Evolutionary conservation across 805 yeast genomes (phyloP).

Genomic region (Grigorovia humatica): DNA sequence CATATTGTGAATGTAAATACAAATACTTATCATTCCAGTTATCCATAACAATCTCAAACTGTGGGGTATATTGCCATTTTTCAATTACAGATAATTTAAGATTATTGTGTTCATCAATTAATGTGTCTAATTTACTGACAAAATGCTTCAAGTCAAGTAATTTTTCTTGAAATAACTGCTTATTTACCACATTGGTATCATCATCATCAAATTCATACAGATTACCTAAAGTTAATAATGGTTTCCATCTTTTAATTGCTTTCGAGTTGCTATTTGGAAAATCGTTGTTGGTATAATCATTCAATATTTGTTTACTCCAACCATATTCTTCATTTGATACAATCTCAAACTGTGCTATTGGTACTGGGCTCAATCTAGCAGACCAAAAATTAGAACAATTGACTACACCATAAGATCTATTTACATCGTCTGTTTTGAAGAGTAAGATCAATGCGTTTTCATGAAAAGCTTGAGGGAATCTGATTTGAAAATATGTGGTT

Average conservation of each 20-base stretch:
- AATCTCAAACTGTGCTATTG: slow-evolving; percentile 54
- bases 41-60: slow-evolving; percentile 28
- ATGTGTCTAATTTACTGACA: slow-evolving; percentile 30
- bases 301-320: slow-evolving; percentile 38
- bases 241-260: slow-evolving; percentile 13
- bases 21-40: slow-evolving; percentile 36
- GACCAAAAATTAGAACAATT: slow-evolving; percentile 87
- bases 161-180: slow-evolving; percentile 5
- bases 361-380: slow-evolving; percentile 71
- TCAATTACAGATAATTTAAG: slow-evolving; percentile 30
- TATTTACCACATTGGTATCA: slow-evolving; percentile 2
- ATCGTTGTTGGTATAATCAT: neutral
- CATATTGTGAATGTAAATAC: slow-evolving; percentile 29
- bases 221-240: slow-evolving; percentile 16
- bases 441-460: slow-evolving; percentile 33
- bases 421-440: slow-evolving; percentile 57
- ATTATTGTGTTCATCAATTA: slow-evolving; percentile 36
- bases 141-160: slow-evolving; percentile 29
- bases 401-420: slow-evolving; percentile 59
- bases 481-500: slow-evolving; percentile 16
- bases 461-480: slow-evolving; percentile 14
- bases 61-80: slow-evolving; percentile 24
- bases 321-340: slow-evolving; percentile 74
- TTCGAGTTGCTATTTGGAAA: too few relatives aligned
- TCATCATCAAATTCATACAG: slow-evolving; percentile 14